Conservation (phyloP, 306 rosid genomes). For the Morella rubra region DNA sequence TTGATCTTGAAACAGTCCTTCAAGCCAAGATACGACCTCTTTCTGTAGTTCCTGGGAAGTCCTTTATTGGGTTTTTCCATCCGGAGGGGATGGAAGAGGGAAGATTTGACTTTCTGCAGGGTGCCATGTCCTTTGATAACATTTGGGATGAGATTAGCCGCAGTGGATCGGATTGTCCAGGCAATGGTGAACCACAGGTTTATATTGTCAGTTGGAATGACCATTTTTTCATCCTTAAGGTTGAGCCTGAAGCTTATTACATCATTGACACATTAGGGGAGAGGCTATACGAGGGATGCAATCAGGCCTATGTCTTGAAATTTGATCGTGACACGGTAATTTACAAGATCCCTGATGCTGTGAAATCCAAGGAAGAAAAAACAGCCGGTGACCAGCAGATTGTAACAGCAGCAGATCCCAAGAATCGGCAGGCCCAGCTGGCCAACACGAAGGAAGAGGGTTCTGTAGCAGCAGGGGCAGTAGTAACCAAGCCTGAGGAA, state of each 20-base stretch:
- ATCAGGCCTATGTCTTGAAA: constrained; percentile 88
- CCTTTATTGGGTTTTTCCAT: constrained; percentile 90
- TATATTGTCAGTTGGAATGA: constrained; percentile 96
- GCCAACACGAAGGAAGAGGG: constrained; percentile 42
- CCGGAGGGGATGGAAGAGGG: constrained; percentile 96
- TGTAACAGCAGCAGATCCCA: constrained; percentile 44
- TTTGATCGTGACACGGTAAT: constrained; percentile 66
- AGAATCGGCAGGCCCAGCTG: constrained; percentile 46
- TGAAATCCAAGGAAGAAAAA: constrained; percentile 58
- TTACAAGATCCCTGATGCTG: constrained; percentile 45
- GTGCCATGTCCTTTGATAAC: constrained; percentile 96
- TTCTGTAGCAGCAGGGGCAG: constrained; percentile 35
- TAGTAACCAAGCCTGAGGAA: constrained; percentile 42
- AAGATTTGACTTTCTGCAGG: constrained; percentile 79
- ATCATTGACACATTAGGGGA: constrained; percentile 95
- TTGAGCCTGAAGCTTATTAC: constrained; percentile 81
- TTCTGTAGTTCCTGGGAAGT: constrained; percentile 68
- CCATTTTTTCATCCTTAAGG: constrained; percentile 96
- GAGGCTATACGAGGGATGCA: constrained; percentile 95
- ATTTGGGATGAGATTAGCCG: constrained; percentile 96
- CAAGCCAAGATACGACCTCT: constrained; percentile 94
- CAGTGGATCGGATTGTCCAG: constrained; percentile 46
- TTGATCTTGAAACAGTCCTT: constrained; percentile 90
- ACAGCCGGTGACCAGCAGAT: constrained; percentile 41
- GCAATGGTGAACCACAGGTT: constrained; percentile 58